Evolutionary conservation across 2,329 filamentous ascomycete genomes (phyloP).

Genomic region (Corinectria fuckeliana): DNA sequence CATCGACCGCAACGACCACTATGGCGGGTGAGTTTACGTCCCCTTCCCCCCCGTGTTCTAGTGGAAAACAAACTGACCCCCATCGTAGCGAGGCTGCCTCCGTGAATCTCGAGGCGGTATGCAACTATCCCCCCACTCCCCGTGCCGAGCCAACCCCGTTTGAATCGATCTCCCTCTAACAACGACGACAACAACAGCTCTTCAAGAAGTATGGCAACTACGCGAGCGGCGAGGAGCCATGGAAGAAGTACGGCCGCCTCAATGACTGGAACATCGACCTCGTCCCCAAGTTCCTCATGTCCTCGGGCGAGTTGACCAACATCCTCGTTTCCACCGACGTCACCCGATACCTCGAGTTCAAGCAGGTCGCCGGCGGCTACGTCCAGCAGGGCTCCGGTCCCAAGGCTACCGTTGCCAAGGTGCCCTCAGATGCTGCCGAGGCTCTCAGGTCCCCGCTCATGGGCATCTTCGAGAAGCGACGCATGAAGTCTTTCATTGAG

Average conservation of each 20-base stretch:
- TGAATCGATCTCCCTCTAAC: conserved; percentile 32
- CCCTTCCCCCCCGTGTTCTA: neutral
- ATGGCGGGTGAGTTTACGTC: conserved; percentile 80
- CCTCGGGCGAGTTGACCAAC: conserved; percentile 97
- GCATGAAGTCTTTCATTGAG: conserved; percentile 95
- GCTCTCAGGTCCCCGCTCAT: conserved; percentile 92
- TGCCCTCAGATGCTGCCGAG: conserved; percentile 90
- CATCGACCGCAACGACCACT: conserved; percentile 98
- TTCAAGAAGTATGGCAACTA: conserved; percentile 97
- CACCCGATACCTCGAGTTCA: conserved; percentile 88
- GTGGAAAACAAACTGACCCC: conserved; percentile 36
- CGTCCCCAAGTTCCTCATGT: conserved; percentile 98
- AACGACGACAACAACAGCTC: conserved; percentile 61
- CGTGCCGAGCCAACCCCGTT: conserved; percentile 17
- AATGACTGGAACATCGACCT: conserved; percentile 99
- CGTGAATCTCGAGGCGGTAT: conserved; percentile 92
- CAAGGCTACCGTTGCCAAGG: conserved; percentile 94
- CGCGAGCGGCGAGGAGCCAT: conserved; percentile 80
- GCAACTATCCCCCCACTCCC: conserved; percentile 35
- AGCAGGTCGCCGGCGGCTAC: conserved; percentile 93
- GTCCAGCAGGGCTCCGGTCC: conserved; percentile 86
- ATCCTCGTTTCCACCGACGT: conserved; percentile 97
- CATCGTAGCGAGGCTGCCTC: conserved; percentile 80
- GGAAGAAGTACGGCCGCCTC: conserved; percentile 95
- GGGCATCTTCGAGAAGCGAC: conserved; percentile 96